phyloP scores from a whole-genome alignment of 352 stramenopile species.

The Globisporangium paddicum region DNA sequence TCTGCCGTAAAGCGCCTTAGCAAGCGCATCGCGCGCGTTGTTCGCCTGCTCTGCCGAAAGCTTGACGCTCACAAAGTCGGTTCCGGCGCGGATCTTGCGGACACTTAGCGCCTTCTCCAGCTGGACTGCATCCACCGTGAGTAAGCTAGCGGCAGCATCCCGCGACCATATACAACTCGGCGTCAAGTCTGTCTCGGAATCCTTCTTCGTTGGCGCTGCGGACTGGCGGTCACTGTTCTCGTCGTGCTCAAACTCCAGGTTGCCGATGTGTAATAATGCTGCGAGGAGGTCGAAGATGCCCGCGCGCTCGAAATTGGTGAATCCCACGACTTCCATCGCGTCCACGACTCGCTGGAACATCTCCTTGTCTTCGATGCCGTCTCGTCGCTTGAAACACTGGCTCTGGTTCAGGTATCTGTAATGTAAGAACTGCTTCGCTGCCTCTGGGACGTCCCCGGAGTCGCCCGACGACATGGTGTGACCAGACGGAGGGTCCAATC shows the following conservation, averaged over 20 bases:
- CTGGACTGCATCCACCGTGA: slow-evolving; percentile 66
- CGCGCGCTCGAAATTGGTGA: slow-evolving; percentile 62
- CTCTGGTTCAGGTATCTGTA: slow-evolving; percentile 87
- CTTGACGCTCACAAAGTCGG: slow-evolving; percentile 84
- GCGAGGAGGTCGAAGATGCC: slow-evolving; percentile 82
- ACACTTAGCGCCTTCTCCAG: slow-evolving; percentile 73
- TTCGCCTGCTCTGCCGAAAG: slow-evolving; percentile 78
- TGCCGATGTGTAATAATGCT: slow-evolving; percentile 88
- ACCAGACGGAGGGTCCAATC: slow-evolving; percentile 45
- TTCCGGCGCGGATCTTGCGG: slow-evolving; percentile 74
- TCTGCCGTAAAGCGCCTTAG: slow-evolving; percentile 84
- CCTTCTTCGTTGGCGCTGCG: slow-evolving; percentile 16
- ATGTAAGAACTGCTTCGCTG: slow-evolving; percentile 54
- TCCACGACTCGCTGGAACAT: slow-evolving; percentile 80
- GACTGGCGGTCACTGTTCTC: slow-evolving; percentile 52
- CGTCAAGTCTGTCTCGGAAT: slow-evolving; percentile 40
- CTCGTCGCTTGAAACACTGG: slow-evolving; percentile 72
- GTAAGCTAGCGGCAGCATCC: slow-evolving; percentile 59
- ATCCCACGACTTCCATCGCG: slow-evolving; percentile 82
- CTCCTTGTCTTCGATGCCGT: slow-evolving; percentile 67
- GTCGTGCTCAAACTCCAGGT: slow-evolving; percentile 83
- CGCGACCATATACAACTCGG: slow-evolving; percentile 66
- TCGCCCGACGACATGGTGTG: slow-evolving; percentile 34
- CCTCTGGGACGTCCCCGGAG: slow-evolving; percentile 31
- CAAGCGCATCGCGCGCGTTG: slow-evolving; percentile 75